Evolutionary conservation across 129 eudicot species (phyloP), one percentile per base, ranked within the genome.

Genomic region (Artemisia argyi): DNA sequence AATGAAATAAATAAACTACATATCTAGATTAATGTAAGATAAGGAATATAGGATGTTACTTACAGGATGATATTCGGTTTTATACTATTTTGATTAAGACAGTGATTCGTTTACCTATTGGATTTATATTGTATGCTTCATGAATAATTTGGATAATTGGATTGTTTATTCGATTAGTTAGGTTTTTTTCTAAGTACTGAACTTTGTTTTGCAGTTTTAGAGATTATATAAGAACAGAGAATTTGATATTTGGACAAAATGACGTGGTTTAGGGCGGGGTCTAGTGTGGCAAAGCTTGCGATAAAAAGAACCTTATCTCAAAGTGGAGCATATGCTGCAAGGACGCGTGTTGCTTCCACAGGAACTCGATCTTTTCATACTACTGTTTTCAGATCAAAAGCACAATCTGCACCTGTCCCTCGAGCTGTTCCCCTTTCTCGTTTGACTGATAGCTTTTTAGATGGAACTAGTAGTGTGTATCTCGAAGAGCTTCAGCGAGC

Each of bases 401-500:
- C 87, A 16, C 97, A 91, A 79, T 66, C 88, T 66, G 97, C 96
- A 62, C 99, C 99, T 57, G 92, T 85, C 66, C 98, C 99, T 53
- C 88, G 97, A 5, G 76, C 98, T 22, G 99, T 94, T 67, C 99
- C 99, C 1, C 84, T 94, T 51, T 94, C 99, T 39, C 73, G 88
- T 84, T 79, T 94, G 67, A 94, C 93, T 4, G 99, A 94, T 60
- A 94, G 97, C 73, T 94, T 94, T 81, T 73, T 94, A 59, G 97
- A 90, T 79, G 99, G 99, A 66, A 94, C 99, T 0, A 94, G 99
- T 66, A 93, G 98, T 73, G 96, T 93, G 16, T 93, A 93, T 60
- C 83, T 93, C 11, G 98, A 93, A 75, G 99, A 90, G 83, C 97
- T 94, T 28, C 99, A 94, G 77, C 79, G 99, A 72, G 96, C 97